Base-by-base conservation (phyloP, 2,329 filamentous ascomycete genomes). In the Exophiala lecanii-corni region DNA sequence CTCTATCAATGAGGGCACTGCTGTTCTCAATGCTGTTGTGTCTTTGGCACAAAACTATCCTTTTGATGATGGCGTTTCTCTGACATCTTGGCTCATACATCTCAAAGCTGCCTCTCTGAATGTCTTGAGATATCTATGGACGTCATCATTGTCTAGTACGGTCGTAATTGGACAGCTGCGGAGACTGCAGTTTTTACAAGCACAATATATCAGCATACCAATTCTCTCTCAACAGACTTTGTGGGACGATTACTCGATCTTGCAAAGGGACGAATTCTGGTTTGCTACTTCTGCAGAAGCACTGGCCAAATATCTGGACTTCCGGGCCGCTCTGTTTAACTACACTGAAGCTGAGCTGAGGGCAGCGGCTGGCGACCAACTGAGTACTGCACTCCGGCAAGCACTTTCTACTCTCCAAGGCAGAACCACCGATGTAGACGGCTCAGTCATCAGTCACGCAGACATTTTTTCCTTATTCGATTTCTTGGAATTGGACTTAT, bases 401-500 rank as follows among this genome's bases (percentile, higher is more conserved):
- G 78, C 86, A 3, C 64, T 81, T 23, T 74, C 74, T 3, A 70
- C 87, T 1, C 70, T 97, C n/a, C 79, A 89, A 32, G 92, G 92
- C 4, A 66, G 56, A 44, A 81, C 84, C 31, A 79, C 87, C 5
- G 72, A 78, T 9, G 76, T 83, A 10, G 79, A 78, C 45, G 82
- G 83, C 36, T 78, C 86, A 41, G 70, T 79, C 4, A 70, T 84
- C 26, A 68, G 72, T 19, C 84, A 88, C 45, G 76, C 83, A 1
- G 89, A 85, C 3, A 76, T 97, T 5, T 95, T 97, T 58, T 89
- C 96, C 53, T 74, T 97, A 16, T 92, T 94, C 57, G 92, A 98
- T 65, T 97, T 97, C 57, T 76, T 92, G 61, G 81, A 86, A 48
- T 64, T 84, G 9, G 73, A 78, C 36, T 70, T 81, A 28, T 64